These are phyloP conservation scores for Ceratobasidium sp. DNA, from an alignment of 1,284 basidiomycete genomes.

Conservation along the genomic window DNA sequence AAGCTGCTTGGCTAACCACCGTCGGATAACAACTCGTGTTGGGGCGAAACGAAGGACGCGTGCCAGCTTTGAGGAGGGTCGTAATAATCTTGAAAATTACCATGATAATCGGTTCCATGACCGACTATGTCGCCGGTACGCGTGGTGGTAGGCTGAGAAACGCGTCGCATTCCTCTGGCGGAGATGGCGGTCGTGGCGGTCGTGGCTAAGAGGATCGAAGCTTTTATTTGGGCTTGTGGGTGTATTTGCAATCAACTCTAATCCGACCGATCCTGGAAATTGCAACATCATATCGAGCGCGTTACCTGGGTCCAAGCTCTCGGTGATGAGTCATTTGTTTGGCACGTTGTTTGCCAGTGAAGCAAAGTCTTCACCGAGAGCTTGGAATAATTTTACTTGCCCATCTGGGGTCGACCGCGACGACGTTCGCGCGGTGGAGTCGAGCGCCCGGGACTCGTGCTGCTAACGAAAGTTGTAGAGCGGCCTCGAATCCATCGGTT, in stretches of 20 bases:
- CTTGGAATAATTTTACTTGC: no score
- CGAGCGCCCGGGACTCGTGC: no score
- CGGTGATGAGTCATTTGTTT: no score
- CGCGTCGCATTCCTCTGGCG: constrained; percentile 8
- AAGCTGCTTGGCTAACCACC: not conserved
- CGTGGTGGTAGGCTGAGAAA: not conserved
- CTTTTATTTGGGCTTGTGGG: constrained; percentile 24
- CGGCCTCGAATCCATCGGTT: no score
- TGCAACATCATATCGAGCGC: not conserved
- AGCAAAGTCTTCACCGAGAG: not conserved
- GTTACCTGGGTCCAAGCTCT: no score
- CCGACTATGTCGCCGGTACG: not conserved
- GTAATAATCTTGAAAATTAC: not conserved
- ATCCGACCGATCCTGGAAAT: constrained; percentile 14
- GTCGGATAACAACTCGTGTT: constrained; percentile 26
- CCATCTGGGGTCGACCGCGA: no score
- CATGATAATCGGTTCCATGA: not conserved
- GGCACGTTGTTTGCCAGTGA: no score
- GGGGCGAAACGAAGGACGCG: constrained; percentile 4
- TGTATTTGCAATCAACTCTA: constrained; percentile 21
- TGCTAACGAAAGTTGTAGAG: no score
- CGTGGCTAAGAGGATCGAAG: not conserved
- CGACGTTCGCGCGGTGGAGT: no score
- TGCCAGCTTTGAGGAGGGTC: not conserved
- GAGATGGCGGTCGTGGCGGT: constrained; percentile 23